A percentile compares a stretch with the other conserved stretches of the same genome.
phyloP scores from a whole-genome alignment of 805 yeast genomes.

The Metschnikowia santaceciliae region DNA sequence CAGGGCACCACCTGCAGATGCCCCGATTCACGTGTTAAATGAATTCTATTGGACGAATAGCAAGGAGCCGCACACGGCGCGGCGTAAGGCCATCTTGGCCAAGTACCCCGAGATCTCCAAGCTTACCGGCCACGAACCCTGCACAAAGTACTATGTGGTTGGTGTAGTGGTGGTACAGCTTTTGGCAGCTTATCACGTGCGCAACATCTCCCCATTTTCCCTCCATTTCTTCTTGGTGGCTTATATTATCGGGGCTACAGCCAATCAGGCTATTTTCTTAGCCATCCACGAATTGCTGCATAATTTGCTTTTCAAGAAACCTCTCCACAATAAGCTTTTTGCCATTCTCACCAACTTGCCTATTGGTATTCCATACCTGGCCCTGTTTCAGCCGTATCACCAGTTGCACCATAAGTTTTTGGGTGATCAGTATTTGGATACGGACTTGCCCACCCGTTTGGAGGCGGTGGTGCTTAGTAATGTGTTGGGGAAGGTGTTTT shows the following conservation, averaged over 20 bases:
- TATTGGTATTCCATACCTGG: constrained; percentile 86
- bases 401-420: constrained; percentile 86
- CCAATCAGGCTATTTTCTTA: constrained; percentile 76
- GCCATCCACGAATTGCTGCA: constrained; percentile 89
- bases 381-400: constrained; percentile 86
- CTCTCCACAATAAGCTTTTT: constrained; percentile 71
- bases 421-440: constrained; percentile 80
- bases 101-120: constrained; percentile 77
- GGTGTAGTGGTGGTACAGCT: constrained; percentile 70
- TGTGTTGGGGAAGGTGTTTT: constrained; percentile 82
- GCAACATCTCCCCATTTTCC: constrained; percentile 49
- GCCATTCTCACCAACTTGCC: constrained; percentile 78
- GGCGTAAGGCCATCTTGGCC: constrained; percentile 70
- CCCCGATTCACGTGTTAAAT: constrained; percentile 40
- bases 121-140: constrained; percentile 81
- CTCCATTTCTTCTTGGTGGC: constrained; percentile 59
- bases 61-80: constrained; percentile 72
- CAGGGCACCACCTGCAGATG: constrained; percentile 39
- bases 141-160: constrained; percentile 70
- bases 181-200: constrained; percentile 54
- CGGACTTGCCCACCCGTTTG: constrained; percentile 78
- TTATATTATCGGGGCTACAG: constrained; percentile 80
- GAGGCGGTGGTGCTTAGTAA: constrained; percentile 75
- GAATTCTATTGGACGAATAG: constrained; percentile 84
- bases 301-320: constrained; percentile 76